phyloP scores from a whole-genome alignment of 2,329 filamentous ascomycete species.

The Apiospora malaysiana region DNA sequence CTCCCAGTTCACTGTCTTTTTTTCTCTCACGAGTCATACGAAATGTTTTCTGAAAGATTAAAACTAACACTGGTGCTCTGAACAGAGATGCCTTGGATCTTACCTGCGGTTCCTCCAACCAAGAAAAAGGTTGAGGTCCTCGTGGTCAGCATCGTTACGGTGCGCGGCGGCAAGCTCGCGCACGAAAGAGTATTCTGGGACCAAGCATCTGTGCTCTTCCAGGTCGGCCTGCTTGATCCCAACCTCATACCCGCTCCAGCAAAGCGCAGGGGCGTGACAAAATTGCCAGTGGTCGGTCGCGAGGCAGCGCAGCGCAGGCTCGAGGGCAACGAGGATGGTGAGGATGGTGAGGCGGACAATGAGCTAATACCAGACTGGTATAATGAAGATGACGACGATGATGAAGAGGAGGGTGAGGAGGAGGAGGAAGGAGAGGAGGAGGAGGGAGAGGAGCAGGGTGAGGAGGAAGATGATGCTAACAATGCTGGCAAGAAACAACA shows the following conservation, averaged over 20 bases:
- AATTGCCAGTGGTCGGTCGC: constrained; percentile 47
- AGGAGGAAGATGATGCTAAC: constrained; percentile 9
- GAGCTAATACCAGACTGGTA: constrained; percentile 46
- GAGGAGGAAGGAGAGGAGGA: constrained; percentile 19
- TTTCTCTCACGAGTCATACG: no score
- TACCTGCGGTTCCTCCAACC: constrained; percentile 65
- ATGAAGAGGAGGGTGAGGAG: neutral
- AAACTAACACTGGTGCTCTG: no score
- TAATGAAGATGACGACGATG: constrained; percentile 36
- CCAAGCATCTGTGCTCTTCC: constrained; percentile 66
- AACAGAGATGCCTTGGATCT: constrained; percentile 63
- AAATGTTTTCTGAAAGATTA: no score
- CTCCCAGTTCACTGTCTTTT: no score
- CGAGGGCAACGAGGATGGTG: constrained; percentile 40
- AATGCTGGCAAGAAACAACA: neutral
- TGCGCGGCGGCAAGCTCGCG: constrained; percentile 67
- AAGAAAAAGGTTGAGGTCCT: constrained; percentile 60
- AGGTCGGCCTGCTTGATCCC: constrained; percentile 61
- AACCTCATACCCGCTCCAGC: constrained; percentile 43
- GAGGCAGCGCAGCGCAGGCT: constrained; percentile 46
- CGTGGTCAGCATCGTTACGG: constrained; percentile 66
- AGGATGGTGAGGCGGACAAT: constrained; percentile 51
- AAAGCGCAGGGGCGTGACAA: constrained; percentile 42
- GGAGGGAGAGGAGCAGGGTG: constrained; percentile 21
- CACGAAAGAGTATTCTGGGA: constrained; percentile 75